Percentiles rank a stretch among this genome's conserved stretches.
These are phyloP conservation scores for Orbilia oligospora DNA, from an alignment of 2,329 filamentous ascomycete species.

Conservation along the genomic window DNA sequence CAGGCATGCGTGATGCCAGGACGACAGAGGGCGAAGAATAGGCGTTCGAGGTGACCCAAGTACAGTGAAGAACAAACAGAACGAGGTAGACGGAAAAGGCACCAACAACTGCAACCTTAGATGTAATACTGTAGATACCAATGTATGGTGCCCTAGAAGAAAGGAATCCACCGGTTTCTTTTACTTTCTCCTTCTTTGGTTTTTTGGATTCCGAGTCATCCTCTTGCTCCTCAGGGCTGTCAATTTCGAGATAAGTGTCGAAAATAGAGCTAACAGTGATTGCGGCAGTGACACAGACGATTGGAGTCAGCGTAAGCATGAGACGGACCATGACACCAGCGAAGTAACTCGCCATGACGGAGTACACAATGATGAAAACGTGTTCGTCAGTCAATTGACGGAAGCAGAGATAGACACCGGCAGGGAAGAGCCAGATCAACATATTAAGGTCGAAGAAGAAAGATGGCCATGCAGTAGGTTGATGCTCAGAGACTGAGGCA, in stretches of 20 bases:
- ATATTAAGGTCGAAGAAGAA: conserved; percentile 99
- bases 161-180: conserved; percentile 51
- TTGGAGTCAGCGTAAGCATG: conserved; percentile 96
- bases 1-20: conserved; percentile 88
- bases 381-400: conserved; percentile 93
- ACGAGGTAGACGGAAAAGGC: conserved; percentile 84
- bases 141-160: conserved; percentile 68
- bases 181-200: conserved; percentile 69
- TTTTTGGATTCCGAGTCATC: conserved; percentile 74
- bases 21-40: conserved; percentile 99
- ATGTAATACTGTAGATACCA: conserved; percentile 85
- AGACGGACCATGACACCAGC: conserved; percentile 99
- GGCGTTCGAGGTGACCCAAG: conserved; percentile 98
- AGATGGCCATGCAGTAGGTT: conserved; percentile 97
- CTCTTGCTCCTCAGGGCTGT: conserved; percentile 73
- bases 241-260: conserved; percentile 82
- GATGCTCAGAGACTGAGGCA: conserved; percentile 98
- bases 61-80: conserved; percentile 96
- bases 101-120: conserved; percentile 82
- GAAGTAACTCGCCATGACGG: conserved; percentile 97
- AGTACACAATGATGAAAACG: conserved; percentile 96
- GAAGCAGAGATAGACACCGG: conserved; percentile 98
- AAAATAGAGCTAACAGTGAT: conserved; percentile 89
- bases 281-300: conserved; percentile 94
- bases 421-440: conserved; percentile 98